Conservation (phyloP, 257 asterid genomes). For the Salvia hispanica region DNA sequence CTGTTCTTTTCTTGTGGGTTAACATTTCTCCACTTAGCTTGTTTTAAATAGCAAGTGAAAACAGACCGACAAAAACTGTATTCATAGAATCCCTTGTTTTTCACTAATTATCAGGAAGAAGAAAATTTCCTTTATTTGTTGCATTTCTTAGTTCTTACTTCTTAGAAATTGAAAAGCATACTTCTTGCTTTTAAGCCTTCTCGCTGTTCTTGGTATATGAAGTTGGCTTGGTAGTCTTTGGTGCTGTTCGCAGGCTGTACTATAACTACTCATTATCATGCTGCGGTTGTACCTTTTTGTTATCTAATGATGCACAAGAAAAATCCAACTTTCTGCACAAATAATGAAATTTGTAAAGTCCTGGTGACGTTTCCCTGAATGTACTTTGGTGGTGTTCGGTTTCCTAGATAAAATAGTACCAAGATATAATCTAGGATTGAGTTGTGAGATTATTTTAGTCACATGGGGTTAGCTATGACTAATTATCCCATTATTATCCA, state of each 20-base stretch:
- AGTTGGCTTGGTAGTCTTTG: not conserved
- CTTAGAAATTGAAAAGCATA: constrained; percentile 1
- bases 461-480: too few relatives aligned
- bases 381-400: too few relatives aligned
- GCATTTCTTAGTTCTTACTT: not conserved
- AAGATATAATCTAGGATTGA: too few relatives aligned
- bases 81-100: not conserved
- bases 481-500: too few relatives aligned
- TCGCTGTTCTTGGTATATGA: not conserved
- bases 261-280: constrained; percentile 6
- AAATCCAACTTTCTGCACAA: not conserved
- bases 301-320: not conserved
- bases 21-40: not conserved
- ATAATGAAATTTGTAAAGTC: not conserved
- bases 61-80: not conserved
- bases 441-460: too few relatives aligned
- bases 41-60: not conserved
- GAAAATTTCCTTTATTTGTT: not conserved
- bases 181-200: not conserved
- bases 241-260: not conserved
- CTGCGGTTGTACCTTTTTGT: not conserved
- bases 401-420: too few relatives aligned
- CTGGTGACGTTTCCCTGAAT: constrained; percentile 10
- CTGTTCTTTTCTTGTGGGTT: not conserved
- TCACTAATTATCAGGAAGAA: not conserved